Base-by-base conservation (phyloP, 176 grass and related monocot genomes). In the Raddia guianensis region DNA sequence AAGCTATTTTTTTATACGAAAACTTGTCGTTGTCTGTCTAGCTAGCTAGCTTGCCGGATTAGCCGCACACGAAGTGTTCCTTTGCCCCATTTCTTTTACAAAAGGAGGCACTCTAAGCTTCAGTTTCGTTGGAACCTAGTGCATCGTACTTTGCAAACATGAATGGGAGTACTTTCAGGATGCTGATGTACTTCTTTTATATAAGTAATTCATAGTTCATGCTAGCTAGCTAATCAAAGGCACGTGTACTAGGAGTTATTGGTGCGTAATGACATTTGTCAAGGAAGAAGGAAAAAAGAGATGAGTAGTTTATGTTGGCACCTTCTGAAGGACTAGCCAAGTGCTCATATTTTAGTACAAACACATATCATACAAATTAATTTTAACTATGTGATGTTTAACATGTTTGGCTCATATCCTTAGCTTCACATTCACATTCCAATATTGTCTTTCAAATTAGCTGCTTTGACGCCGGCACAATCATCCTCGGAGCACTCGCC, bases 401-500 rank as follows among this genome's bases (percentile, higher is more conserved):
- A 27, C 27, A 27, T 27, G 27, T 27, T 27, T 27, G 27, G 27
- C 27, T 27, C 27, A 27, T 27, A 27, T 27, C 27, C 27, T 27
- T 27, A 0, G 27, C 27, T 27, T 27, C 27, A 27, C 27, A 27
- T 27, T 27, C 27, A 27, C 27, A 27, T 27, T 27, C 27, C 27
- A 27, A 27, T 27, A 27, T 27, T 27, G 27, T 27, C 27, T 27
- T 27, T 27, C 27, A 27, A 27, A 27, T 27, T 27, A 27, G 27
- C 27, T 27, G 27, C 27, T 27, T 27, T 27, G 27, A 98, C 95
- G 65, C 88, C 90, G 8, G 81, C 90, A 92, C 92, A 98, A 33
- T 95, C 92, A 48, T 84, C 92, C n/a, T 52, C 67, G 45, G 82
- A 49, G 81, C 95, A 98, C 68, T 95, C 95, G 58, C 53, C 50